phyloP scores from a whole-genome alignment of 208 protist species.

The Wallacemonas rigidus region DNA sequence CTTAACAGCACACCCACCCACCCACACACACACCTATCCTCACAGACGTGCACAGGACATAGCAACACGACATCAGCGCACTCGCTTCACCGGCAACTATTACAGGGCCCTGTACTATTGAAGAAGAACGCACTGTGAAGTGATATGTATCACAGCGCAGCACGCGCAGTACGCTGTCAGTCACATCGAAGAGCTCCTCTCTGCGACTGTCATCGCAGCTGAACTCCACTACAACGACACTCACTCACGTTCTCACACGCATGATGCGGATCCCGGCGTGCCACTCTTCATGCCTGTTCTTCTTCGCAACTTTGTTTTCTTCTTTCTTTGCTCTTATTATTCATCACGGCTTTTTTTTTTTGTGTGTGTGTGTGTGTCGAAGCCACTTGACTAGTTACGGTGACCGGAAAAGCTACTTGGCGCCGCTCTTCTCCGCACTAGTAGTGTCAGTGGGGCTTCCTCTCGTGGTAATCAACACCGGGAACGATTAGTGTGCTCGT shows the following conservation, averaged over 20 bases:
- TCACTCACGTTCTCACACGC: too few species aligned
- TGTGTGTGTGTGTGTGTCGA: not conserved
- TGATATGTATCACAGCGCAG: too few species aligned
- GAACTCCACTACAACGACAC: too few species aligned
- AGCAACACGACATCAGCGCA: not conserved
- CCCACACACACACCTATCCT: not conserved
- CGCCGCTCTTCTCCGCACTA: not conserved
- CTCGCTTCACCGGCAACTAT: not conserved
- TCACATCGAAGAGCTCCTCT: too few species aligned
- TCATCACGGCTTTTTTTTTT: not conserved
- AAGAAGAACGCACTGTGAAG: too few species aligned
- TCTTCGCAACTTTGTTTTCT: not conserved
- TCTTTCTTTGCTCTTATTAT: constrained; percentile 8
- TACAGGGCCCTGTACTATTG: too few species aligned
- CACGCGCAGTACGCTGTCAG: too few species aligned
- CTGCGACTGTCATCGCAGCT: too few species aligned
- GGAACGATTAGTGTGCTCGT: not conserved
- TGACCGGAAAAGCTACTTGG: not conserved
- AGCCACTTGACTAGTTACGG: not conserved
- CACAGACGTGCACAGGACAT: too few species aligned
- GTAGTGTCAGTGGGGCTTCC: not conserved
- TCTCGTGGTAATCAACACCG: not conserved
- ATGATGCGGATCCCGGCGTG: too few species aligned
- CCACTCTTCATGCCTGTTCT: too few species aligned
- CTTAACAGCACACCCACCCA: not conserved